Evolutionary conservation across 805 yeast species (phyloP), one percentile per base, ranked within the genome.

Genomic region (Candida maesae): DNA sequence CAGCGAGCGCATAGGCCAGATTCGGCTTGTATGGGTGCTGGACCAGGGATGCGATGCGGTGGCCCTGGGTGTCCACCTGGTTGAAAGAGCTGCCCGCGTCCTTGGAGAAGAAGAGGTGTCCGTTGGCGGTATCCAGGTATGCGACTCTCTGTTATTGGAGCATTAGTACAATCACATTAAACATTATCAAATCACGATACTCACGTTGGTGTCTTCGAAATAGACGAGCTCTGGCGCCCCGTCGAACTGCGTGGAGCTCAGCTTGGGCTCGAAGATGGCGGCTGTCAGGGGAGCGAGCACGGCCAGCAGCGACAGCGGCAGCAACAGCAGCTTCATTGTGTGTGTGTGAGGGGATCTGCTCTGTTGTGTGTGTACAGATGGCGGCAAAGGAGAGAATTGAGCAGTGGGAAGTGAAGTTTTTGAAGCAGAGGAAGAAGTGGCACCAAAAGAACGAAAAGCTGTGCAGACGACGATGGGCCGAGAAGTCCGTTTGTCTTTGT

Each of bases 61-160:
- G 63, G n/a, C 71, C 66, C 26, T 70, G 64, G 8, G 67, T 57
- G 23, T 64, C 59, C 3, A 76, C 65, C 32, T 61, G 52, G 12
- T 51, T 39, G 64, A 78, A 79, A 1, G 59, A 45, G 4, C 41
- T 56, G 15, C 79, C 80, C 32, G 68, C 73, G 50, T 80, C 74
- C 19, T 48, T 56, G 6, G 83, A 76, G 3, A 67, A 49, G 54
- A 64, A 69, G 12, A 77, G 37, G 25, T 53, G 52, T 5, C 63
- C 62, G 1, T 65, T 36, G n/a, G 35, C 35, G 12, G 41, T 46
- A 29, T 55, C 60, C 11, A 54, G 39, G 21, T 50, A 52, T 3
- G 44, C 37, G 8, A 54, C 39, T 23, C 38, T 37, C 49, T 49
- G 47, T 38, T 41, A 50, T 44, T 42, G 47, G 39, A 15, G 9